phyloP scores from a whole-genome alignment of 768 basidiomycete species.

The Naganishia onofrii region DNA sequence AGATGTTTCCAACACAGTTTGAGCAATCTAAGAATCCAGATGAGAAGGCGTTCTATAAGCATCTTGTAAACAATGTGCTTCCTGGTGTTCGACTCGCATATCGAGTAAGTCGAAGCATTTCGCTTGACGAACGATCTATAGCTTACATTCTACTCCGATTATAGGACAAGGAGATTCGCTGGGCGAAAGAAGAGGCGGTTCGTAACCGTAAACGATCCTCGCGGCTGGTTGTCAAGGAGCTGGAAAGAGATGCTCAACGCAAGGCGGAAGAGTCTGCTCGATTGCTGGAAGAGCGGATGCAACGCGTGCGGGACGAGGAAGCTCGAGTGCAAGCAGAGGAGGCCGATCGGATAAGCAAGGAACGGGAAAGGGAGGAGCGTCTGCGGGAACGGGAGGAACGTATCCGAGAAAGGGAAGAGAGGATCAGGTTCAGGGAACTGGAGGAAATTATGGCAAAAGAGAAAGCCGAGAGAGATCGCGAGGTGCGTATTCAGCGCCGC shows the following conservation, averaged over 20 bases:
- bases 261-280: slow-evolving; percentile 59
- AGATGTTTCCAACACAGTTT: slow-evolving; percentile 71
- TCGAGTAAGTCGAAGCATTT: slow-evolving; percentile 60
- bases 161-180: slow-evolving; percentile 48
- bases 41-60: slow-evolving; percentile 74
- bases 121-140: not conserved
- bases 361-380: slow-evolving; percentile 47
- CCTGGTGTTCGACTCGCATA: slow-evolving; percentile 69
- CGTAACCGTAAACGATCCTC: slow-evolving; percentile 86
- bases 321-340: slow-evolving; percentile 35
- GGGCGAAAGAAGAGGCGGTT: slow-evolving; percentile 66
- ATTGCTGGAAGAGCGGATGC: slow-evolving; percentile 51
- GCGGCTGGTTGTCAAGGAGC: slow-evolving; percentile 77
- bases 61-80: slow-evolving; percentile 65
- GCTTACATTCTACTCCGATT: not conserved
- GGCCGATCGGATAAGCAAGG: slow-evolving; percentile 35
- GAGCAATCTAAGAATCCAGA: slow-evolving; percentile 71
- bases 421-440: slow-evolving; percentile 33
- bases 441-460: slow-evolving; percentile 44
- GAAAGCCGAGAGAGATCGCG: slow-evolving; percentile 40
- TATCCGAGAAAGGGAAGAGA: slow-evolving; percentile 51
- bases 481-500: slow-evolving; percentile 38
- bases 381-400: slow-evolving; percentile 47
- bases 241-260: slow-evolving; percentile 63
- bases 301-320: slow-evolving; percentile 43